Conservation (phyloP, 345 rosid genomes). For the Raphanus raphanistrum region DNA sequence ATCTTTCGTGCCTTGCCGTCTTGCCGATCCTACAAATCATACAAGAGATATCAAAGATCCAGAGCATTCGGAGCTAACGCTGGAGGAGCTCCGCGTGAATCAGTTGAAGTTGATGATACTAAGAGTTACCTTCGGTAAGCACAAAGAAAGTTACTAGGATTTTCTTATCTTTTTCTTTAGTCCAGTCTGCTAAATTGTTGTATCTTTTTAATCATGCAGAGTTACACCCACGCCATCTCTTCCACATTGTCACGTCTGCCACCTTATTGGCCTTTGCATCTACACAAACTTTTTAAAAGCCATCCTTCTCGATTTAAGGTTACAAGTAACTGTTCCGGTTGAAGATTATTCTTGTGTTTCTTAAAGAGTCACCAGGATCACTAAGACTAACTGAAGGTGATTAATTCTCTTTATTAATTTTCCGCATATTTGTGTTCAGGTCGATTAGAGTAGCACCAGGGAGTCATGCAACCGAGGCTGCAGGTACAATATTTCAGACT, state of each 20-base stretch:
- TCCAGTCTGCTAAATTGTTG: too few species aligned
- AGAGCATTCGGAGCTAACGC: constrained; percentile 70
- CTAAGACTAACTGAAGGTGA: neutral
- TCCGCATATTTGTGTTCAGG: constrained; percentile 38
- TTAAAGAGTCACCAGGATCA: too few species aligned
- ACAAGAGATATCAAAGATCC: constrained; percentile 33
- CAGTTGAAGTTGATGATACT: constrained; percentile 65
- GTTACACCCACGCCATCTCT: constrained; percentile 74
- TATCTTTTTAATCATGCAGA: too few species aligned
- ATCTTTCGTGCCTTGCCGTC: too few species aligned
- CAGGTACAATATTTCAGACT: constrained; percentile 48
- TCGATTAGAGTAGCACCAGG: constrained; percentile 89
- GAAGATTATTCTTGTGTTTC: neutral
- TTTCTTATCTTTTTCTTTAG: neutral
- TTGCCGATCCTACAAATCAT: too few species aligned
- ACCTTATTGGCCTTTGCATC: constrained; percentile 79
- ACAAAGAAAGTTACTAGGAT: neutral
- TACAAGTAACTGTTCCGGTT: constrained; percentile 26
- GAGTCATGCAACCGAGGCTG: constrained; percentile 83
- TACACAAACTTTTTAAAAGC: constrained; percentile 77
- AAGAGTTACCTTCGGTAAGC: constrained; percentile 58
- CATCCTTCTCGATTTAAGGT: constrained; percentile 88
- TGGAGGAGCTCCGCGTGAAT: constrained; percentile 82
- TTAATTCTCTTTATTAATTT: neutral
- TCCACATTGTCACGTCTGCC: constrained; percentile 81